A percentile compares a stretch with the other conserved stretches of the same genome.
phyloP scores from a whole-genome alignment of 2,329 filamentous ascomycete species.

The Beauveria caledonica region DNA sequence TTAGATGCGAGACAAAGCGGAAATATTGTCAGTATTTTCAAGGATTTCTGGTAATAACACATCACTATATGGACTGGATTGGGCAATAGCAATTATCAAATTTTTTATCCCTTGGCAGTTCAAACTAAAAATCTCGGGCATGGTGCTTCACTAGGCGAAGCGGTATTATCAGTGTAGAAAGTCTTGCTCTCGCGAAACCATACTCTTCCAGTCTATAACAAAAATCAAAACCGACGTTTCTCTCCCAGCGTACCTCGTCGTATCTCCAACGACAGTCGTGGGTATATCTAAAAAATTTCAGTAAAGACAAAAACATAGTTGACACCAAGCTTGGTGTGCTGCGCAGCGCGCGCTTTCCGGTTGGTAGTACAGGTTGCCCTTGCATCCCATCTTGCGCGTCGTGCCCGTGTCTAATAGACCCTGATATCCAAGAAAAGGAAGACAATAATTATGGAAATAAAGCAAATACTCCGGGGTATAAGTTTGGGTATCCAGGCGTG shows the following conservation, averaged over 20 bases:
- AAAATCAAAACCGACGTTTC: constrained; percentile 3
- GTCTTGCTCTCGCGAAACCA: neutral
- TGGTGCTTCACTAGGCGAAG: neutral
- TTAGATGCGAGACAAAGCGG: no score
- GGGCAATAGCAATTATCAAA: neutral
- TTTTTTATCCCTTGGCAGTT: neutral
- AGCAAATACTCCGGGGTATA: constrained; percentile 17
- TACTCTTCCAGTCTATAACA: constrained; percentile 10
- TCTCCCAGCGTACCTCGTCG: constrained; percentile 6
- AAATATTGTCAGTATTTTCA: no score
- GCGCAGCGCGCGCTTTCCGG: constrained; percentile 6
- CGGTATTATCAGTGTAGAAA: constrained; percentile 4
- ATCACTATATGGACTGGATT: no score
- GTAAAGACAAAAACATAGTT: constrained; percentile 15
- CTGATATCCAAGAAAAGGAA: constrained; percentile 13
- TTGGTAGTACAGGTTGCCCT: constrained; percentile 27
- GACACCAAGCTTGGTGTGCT: constrained; percentile 2
- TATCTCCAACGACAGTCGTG: constrained; percentile 11
- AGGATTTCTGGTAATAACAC: no score
- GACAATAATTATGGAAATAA: constrained; percentile 19
- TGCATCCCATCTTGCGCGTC: constrained; percentile 7
- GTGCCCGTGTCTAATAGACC: constrained; percentile 11
- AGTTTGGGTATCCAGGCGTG: constrained; percentile 10
- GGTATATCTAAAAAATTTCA: constrained; percentile 28
- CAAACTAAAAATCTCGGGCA: constrained; percentile 1